A percentile compares a stretch with the other conserved stretches of the same genome.
These are phyloP conservation scores for Neurospora hispaniola DNA, from an alignment of 495 filamentous ascomycete species.

Conservation along the genomic window DNA sequence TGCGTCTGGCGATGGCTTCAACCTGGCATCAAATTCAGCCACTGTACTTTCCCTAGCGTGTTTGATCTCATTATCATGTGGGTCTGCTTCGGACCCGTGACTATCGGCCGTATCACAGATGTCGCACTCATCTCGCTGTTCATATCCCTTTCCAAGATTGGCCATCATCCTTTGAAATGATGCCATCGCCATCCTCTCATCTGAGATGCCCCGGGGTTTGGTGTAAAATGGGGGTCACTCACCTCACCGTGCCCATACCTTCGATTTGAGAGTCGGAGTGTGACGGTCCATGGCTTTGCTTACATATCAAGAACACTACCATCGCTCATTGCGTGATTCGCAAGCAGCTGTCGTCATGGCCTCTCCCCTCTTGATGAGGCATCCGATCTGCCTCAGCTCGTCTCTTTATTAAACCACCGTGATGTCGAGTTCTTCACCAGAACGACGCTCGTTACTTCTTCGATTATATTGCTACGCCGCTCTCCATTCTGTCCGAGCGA, in stretches of 20 bases:
- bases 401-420: neutral
- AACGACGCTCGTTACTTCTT: neutral
- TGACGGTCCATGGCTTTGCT: neutral
- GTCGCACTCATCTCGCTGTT: neutral
- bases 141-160: neutral
- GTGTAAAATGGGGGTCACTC: neutral
- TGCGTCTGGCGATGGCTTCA: neutral
- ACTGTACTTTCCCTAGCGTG: neutral
- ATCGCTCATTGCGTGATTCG: neutral
- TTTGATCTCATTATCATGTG: neutral
- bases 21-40: neutral
- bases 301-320: neutral
- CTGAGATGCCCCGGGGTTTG: neutral
- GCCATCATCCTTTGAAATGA: neutral
- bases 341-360: neutral
- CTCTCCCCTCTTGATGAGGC: neutral
- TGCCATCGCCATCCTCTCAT: neutral
- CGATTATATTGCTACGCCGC: neutral
- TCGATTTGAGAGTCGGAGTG: neutral
- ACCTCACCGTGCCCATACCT: neutral
- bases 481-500: neutral
- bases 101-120: neutral
- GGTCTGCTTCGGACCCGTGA: neutral
- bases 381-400: neutral
- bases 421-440: neutral